These are phyloP conservation scores for Oxyria digyna DNA, from an alignment of 148 eudicot species.

Conservation along the genomic window DNA sequence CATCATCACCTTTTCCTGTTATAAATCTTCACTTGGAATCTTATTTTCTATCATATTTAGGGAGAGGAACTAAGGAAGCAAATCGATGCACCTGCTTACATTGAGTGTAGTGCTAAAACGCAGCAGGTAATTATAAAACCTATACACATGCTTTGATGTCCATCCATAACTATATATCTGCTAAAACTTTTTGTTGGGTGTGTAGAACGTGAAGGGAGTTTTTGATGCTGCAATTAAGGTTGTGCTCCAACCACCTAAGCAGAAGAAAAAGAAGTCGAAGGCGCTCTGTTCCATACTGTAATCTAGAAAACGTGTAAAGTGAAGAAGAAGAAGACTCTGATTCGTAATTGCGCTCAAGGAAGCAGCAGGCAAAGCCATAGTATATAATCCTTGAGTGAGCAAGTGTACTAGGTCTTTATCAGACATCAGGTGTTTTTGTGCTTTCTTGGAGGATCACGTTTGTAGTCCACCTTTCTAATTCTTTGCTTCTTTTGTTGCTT, in stretches of 20 bases:
- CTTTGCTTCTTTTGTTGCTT: background rate
- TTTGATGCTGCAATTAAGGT: conserved; percentile 96
- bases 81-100: conserved; percentile 63
- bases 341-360: conserved; percentile 29
- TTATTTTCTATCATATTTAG: conserved; percentile 15
- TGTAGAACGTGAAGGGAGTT: conserved; percentile 77
- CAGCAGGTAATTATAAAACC: conserved; percentile 34
- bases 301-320: conserved; percentile 28
- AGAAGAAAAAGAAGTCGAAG: conserved; percentile 85
- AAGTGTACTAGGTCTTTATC: conserved; percentile 20
- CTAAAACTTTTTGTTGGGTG: background rate
- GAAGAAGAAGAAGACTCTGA: conserved; percentile 8
- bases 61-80: conserved; percentile 64
- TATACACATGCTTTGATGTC: background rate
- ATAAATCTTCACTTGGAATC: background rate
- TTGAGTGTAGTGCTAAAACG: conserved; percentile 75
- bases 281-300: conserved; percentile 81
- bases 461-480: conserved; percentile 4
- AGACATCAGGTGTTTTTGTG: conserved; percentile 26
- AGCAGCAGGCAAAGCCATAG: conserved; percentile 32
- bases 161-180: background rate
- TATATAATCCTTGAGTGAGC: conserved; percentile 18
- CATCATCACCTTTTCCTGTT: background rate
- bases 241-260: conserved; percentile 87
- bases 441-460: conserved; percentile 6